Conservation (phyloP, 345 rosid species). For the Cardiospermum halicacabum region DNA sequence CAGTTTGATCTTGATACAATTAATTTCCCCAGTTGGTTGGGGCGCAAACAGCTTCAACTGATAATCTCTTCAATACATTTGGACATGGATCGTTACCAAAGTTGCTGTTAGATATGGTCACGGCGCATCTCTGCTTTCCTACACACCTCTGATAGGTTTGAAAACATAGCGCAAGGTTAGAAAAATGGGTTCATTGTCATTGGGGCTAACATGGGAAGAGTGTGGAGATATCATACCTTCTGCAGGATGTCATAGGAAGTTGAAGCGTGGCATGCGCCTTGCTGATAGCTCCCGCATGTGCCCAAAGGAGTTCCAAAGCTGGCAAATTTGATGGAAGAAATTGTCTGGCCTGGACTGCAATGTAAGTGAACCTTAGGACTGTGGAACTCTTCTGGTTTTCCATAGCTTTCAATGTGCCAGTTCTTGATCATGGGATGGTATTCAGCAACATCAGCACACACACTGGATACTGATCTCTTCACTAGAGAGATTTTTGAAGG, state of each 20-base stretch:
- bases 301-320: conserved; percentile 99
- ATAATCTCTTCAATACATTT: conserved; percentile 62
- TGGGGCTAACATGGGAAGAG: not conserved
- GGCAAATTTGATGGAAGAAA: conserved; percentile 84
- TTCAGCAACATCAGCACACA: conserved; percentile 88
- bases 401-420: conserved; percentile 98
- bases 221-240: conserved; percentile 46
- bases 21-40: conserved; percentile 50
- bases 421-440: conserved; percentile 90
- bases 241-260: conserved; percentile 68
- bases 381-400: conserved; percentile 75
- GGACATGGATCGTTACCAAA: conserved; percentile 92
- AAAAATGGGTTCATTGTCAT: not conserved
- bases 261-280: conserved; percentile 90
- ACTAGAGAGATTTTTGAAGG: conserved; percentile 73
- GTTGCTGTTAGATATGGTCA: conserved; percentile 70
- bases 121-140: conserved; percentile 75
- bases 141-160: conserved; percentile 59
- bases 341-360: conserved; percentile 74
- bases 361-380: conserved; percentile 85
- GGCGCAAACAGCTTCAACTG: conserved; percentile 78
- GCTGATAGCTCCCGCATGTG: conserved; percentile 89
- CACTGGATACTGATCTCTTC: conserved; percentile 72
- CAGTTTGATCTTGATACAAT: conserved; percentile 6
- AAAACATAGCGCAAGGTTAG: conserved; percentile 14